Base-by-base conservation (phyloP, 2,329 filamentous ascomycete species). In the Fusarium nurragi region DNA sequence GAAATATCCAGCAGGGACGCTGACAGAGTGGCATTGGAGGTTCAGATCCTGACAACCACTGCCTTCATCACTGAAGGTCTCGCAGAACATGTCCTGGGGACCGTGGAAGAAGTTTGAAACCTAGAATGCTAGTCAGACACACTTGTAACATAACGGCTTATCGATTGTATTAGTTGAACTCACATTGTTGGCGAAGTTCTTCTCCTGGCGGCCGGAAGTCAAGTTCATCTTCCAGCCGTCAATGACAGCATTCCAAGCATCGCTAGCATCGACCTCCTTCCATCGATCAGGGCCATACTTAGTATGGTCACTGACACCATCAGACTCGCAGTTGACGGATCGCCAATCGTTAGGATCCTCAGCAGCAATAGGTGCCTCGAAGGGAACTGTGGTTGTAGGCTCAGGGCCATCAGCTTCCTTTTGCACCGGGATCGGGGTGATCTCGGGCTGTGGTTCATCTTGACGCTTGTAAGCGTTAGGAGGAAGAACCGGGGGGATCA, bases 31-130 rank as follows among this genome's bases (percentile, higher is more conserved):
- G 4, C 60, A 63, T 30, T 63, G 60, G 3, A 63, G 40, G 22
- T 60, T 38, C 1, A 60, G 37, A 14, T 54, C 44, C 16, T 54
- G 21, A 10, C 56, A 63, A 5, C 60, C 56, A 14, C 44, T 55
- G 6, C 60, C 60, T 18, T 51, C 49, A 3, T 60, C 50, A 34
- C 49, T 50, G 7, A 63, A 63, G 4, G 50, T 63, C 36, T 60
- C 55, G 3, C 60, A 60, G 14, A 50, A 63, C 60, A 63, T 60
- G 5, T 63, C 60, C 7, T 63, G 60, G 22, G 56, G 60, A 3
- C 60, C 55, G 8, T 63, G 50, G 18, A 63, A 60, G 19, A 47
- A 63, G 41, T 63, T 63, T 4, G 60, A 60, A 13, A 63, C 56
- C 60, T 60, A 12, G 1, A 2, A 7, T 4, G 14, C 49, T 7